Percentiles rank a stretch among this genome's conserved stretches.
phyloP scores from a whole-genome alignment of 768 basidiomycete species.

The Tylopilus sp. region DNA sequence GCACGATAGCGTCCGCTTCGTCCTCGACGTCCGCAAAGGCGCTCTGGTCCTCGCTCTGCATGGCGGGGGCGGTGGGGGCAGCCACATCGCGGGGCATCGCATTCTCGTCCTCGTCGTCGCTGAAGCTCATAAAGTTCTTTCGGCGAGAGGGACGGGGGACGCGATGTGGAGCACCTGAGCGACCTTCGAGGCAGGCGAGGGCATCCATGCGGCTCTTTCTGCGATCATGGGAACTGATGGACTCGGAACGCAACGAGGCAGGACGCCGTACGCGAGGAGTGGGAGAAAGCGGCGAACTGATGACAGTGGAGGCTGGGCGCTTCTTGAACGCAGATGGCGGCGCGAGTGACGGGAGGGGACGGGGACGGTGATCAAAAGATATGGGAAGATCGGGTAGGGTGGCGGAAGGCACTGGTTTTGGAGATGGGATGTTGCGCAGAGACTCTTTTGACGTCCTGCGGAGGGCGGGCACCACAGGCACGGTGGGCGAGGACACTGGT shows the following conservation, averaged over 20 bases:
- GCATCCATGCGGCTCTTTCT: slow-evolving; percentile 53
- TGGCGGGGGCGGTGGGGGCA: slow-evolving; percentile 1
- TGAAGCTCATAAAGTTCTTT: slow-evolving; percentile 65
- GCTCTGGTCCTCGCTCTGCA: slow-evolving; percentile 22
- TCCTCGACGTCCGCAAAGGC: slow-evolving; percentile 32
- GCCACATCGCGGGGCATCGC: slow-evolving; percentile 1
- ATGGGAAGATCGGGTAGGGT: slow-evolving; percentile 46
- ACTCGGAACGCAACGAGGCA: slow-evolving; percentile 27
- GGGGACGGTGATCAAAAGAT: not conserved
- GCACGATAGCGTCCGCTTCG: slow-evolving; percentile 27
- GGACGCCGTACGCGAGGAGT: slow-evolving; percentile 11
- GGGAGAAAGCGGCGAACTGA: slow-evolving; percentile 16
- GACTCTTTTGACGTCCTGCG: slow-evolving; percentile 40
- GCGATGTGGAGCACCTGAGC: slow-evolving; percentile 27
- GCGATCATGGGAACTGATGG: slow-evolving; percentile 46
- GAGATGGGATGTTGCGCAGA: slow-evolving; percentile 51
- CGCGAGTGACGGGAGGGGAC: not conserved
- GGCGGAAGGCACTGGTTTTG: slow-evolving; percentile 55
- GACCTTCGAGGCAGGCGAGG: slow-evolving; percentile 63
- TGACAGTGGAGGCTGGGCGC: slow-evolving; percentile 16
- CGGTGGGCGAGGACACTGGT: slow-evolving; percentile 20
- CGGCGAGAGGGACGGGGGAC: slow-evolving; percentile 18
- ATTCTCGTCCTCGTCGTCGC: slow-evolving; percentile 57
- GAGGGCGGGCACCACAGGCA: slow-evolving; percentile 5
- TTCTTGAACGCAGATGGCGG: slow-evolving; percentile 2